Base-by-base conservation (phyloP, 805 yeast genomes). In the Ogataea polymorpha region DNA sequence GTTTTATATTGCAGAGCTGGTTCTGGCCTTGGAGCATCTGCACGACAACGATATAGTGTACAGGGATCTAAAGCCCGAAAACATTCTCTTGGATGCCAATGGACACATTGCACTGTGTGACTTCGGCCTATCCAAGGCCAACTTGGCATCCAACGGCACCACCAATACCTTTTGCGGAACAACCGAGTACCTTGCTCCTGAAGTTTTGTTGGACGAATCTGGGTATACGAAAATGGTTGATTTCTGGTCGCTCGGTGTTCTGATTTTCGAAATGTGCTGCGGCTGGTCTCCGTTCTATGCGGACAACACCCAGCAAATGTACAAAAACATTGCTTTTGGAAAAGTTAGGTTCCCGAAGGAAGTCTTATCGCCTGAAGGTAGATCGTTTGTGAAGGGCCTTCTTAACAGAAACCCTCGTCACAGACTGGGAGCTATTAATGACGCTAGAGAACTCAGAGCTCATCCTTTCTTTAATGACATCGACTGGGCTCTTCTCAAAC, bases 211-310 rank as follows among this genome's bases (percentile, higher is more conserved):
- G 39, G 98, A 93, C 67, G 99, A 93, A 64, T 77, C 86, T 40
- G 99, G 99, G 13, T 93, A 93, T 68, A 93, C 98, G 27, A 89
- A 90, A 65, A 91, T 93, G 98, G 99, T 93, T 46, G 99, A 93
- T 64, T 93, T 93, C 56, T 93, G 99, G 99, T 90, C 98, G 2
- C 70, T 93, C 44, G 99, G 99, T 45, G 99, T 93, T 18, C 71
- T 93, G 44, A 89, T 93, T 33, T 93, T 93, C 65, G 99, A 93
- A 68, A 93, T 93, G 99, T 90, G 98, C 65, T 93, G 98, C 68
- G 99, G 99, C 37, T 93, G 98, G 99, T 86, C 96, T 4, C 99
- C 99, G 41, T 93, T 93, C 64, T 93, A 88, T 58, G 99, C 98
- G 20, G 97, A 91, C 49, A 91, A 88, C 63, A 89, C 96, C 37